Evolutionary conservation across 768 basidiomycete species (phyloP), one percentile per base, ranked within the genome.

Genomic region (Termitomyces sp.): DNA sequence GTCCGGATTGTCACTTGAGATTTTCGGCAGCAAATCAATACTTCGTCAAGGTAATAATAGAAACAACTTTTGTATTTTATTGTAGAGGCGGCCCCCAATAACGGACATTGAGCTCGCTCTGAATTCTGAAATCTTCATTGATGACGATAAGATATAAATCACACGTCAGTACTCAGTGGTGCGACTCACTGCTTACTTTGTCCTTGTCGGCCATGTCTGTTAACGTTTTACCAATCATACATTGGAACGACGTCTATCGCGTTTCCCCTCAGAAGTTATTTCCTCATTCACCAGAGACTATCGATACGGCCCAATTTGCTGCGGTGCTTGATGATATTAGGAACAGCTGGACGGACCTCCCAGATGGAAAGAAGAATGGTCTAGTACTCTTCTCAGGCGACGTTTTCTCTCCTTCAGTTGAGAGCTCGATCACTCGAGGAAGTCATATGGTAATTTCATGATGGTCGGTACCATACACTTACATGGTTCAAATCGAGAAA

Each of bases 351-450:
- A 61, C 71, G 4, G 62, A 73, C 35, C 63, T 68, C 38, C 54
- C 70, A 6, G 81, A 84, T 59, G 80, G 81, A 5, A 71, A 75
- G 47, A 77, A 76, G 61, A 88, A 92, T 64, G 93, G 93, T 0
- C 74, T 97, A 8, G 77, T 87, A 0, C 71, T 97, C 4, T 97
- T 95, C 71, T 94, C 91, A 35, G 94, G 94, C 8, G 94, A 96
- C 69, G 76, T 92, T 11, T 95, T 95, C 69, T 86, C 89, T 23
- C 94, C 93, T 0, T 91, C 89, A 1, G 79, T 91, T 1, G 94
- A 95, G 72, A 90, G 87, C 61, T 86, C 89, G 5, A 86, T 96
- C 35, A 94, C 93, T 5, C 77, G 93, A 68, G 93, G 93, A 46
- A 90, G 87, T 64, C 92, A 94, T 82, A 92, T 94, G 92, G 92